Evolutionary conservation across 1,284 basidiomycete genomes (phyloP), one percentile per base, ranked within the genome.

Genomic region (Marasmius sp.): DNA sequence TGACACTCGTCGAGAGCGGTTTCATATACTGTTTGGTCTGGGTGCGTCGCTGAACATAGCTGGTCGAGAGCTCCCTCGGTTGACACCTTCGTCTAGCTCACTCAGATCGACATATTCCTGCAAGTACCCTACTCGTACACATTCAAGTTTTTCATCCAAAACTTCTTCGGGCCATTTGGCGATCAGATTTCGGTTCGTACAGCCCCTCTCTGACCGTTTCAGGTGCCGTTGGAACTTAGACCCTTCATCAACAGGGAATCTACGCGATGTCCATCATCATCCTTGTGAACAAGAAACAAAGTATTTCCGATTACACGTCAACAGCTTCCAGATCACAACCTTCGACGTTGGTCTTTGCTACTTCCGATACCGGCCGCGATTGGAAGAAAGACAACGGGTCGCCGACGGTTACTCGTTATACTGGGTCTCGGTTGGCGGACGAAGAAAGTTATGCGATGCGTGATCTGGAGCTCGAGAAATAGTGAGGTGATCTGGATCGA

Each of bases 11-110:
- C 33, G 61, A 62, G 27, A 58, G 57, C 7, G 61, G 61, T 6
- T 62, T 62, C 33, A 53, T 58, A 36, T 62, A 62, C 49, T 62
- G 61, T 27, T 36, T 62, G 10, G 58, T 62, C 27, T 62, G 61
- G 61, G 61, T 58, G n/a, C 11, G 60, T 57, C 18, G n/a, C 27
- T 27, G 27, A 27, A 27, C 27, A 27, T 5, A 1, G 27, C 47
- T 56, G 16, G 16, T n/a, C 41, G n/a, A 2, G 6, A 43, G 6
- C 11, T 7, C 20, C 4, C 9, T 3, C 14, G 27, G 5, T 27
- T 2, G 5, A n/a, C 1, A 22, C 3, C 34, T 52, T 52, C 36
- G 8, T 34, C n/a, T 5, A 57, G 60, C n/a, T 55, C 3, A 49
- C 57, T 27, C 57, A 62, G 54, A n/a, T 62, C 18, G 58, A 50